phyloP scores from a whole-genome alignment of 768 basidiomycete genomes.

The Nidularia pulvinata region DNA sequence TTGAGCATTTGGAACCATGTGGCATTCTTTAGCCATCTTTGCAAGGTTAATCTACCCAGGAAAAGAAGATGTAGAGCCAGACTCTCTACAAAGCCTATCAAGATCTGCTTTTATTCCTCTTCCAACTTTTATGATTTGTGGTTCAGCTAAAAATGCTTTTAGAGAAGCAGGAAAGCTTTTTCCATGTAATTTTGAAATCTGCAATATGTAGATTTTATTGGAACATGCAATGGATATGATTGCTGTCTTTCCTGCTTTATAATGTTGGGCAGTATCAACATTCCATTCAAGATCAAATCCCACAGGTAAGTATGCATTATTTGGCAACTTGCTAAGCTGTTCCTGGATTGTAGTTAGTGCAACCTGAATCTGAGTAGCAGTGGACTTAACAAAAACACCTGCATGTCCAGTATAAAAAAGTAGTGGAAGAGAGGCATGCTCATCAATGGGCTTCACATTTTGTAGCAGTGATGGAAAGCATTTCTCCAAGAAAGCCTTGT shows the following conservation, averaged over 20 bases:
- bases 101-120: neutral
- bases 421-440: conserved; percentile 11
- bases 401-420: conserved; percentile 5
- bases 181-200: neutral
- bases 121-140: neutral
- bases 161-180: neutral
- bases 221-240: neutral
- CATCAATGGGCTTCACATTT: conserved; percentile 18
- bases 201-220: neutral
- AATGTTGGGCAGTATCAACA: neutral
- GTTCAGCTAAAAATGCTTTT: neutral
- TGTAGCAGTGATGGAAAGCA: conserved; percentile 16
- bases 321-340: neutral
- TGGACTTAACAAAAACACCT: conserved; percentile 2
- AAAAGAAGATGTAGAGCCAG: conserved; percentile 10
- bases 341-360: neutral
- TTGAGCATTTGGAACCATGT: conserved; percentile 8
- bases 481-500: conserved; percentile 14
- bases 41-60: conserved; percentile 23
- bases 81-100: neutral
- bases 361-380: neutral
- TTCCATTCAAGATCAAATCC: neutral
- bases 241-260: neutral
- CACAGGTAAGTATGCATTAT: neutral
- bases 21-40: conserved; percentile 19